Base-by-base conservation (phyloP, 306 rosid species). In the Castanea sativa region DNA sequence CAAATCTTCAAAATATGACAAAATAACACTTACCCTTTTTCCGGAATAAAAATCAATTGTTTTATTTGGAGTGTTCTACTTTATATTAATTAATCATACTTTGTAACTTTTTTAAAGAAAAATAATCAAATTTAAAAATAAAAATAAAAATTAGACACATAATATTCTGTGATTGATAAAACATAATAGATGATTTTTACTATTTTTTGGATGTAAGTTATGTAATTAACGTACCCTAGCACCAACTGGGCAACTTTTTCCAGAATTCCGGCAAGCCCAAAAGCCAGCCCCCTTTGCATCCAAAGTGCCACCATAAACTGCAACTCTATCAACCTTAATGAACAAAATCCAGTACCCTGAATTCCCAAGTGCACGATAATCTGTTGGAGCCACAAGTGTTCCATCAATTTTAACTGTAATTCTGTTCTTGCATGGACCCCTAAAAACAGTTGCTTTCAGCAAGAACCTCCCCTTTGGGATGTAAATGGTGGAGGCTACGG, bases 401-500 rank as follows among this genome's bases (percentile, higher is more conserved):
- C 94, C 97, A 55, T 72, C 73, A 32, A 88, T 86, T 9, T n/a
- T 83, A 23, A 90, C 81, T 0, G 79, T 84, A 0, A 86, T 78
- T 5, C 78, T 83, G 12, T 77, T 89, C 63, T 75, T 87, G 78
- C 95, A 90, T 25, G 90, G 92, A 0, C 95, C 97, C 33, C 77
- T 45, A 20, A 92, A 92, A 30, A 55, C 87, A 0, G 27, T 75
- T 14, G 73, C 30, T 6, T 35, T 80, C 0, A 92, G 49, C 76
- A 87, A 75, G 85, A 87, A 92, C 71, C 92, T 87, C 16, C 97
- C 97, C 23, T 86, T 83, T 4, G 95, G 97, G 6, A 87, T 80
- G 73, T 73, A 81, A 23, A 90, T 61, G 15, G 81, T 81, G 14
- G 95, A 67, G 4, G 85, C 80, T 0, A 19, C 38, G 3, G 3